Percentiles rank a stretch among this genome's conserved stretches.
Conservation (phyloP, 2,329 filamentous ascomycete genomes). For the Lanzia echinophila region DNA sequence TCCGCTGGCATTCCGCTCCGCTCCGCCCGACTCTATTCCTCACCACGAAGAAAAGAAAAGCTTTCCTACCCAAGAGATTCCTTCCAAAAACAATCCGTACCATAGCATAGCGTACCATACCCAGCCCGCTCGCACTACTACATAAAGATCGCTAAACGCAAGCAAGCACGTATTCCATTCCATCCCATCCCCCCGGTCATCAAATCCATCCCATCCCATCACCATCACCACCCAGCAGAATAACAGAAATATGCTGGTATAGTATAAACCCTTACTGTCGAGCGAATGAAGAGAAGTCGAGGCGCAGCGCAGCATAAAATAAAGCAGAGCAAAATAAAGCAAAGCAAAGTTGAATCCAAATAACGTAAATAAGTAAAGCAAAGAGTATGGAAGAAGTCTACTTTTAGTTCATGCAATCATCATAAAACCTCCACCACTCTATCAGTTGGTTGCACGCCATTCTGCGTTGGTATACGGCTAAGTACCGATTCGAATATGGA, state of each 20-base stretch:
- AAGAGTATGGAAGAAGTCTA: neutral
- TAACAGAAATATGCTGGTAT: too few species aligned
- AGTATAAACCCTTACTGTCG: too few species aligned
- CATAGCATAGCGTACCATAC: neutral
- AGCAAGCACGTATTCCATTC: neutral
- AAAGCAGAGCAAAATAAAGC: neutral
- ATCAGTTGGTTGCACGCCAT: constrained; percentile 5
- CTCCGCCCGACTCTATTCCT: neutral
- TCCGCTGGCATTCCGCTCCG: neutral
- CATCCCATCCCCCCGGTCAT: neutral
- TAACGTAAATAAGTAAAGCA: neutral
- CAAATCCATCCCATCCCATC: neutral
- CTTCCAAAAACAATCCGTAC: neutral
- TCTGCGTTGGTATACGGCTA: constrained; percentile 5
- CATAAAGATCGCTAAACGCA: neutral
- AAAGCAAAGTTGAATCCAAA: neutral
- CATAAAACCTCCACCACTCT: constrained; percentile 27
- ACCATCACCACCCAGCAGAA: neutral
- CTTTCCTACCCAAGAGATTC: neutral
- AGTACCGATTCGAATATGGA: constrained; percentile 17
- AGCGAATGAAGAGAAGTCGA: too few species aligned
- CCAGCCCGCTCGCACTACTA: neutral
- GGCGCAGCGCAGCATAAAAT: neutral
- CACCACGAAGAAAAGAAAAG: neutral
- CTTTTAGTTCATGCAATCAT: neutral